Conservation (phyloP, 371 early-diverging fungal species). For the Aphelidium insulamus region DNA sequence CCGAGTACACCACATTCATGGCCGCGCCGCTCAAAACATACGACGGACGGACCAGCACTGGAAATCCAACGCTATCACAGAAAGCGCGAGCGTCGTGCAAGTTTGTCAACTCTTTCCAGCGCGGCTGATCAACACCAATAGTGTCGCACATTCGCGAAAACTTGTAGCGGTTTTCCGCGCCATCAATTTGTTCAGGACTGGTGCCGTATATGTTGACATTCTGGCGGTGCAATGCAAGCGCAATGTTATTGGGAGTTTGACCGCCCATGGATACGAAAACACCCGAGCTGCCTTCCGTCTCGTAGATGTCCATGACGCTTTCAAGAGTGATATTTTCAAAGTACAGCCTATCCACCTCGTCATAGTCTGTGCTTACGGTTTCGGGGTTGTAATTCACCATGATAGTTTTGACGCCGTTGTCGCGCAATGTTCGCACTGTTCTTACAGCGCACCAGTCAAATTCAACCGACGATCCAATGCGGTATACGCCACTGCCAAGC, state of each 20-base stretch:
- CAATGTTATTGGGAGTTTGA: conserved; percentile 91
- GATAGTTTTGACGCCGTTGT: conserved; percentile 56
- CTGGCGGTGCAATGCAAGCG: conserved; percentile 56
- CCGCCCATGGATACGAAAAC: conserved; percentile 84
- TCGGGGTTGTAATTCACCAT: conserved; percentile 97
- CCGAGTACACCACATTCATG: conserved; percentile 78
- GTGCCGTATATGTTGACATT: conserved; percentile 78
- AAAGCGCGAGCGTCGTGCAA: conserved; percentile 59
- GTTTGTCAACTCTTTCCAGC: conserved; percentile 75
- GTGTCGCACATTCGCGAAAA: conserved; percentile 82
- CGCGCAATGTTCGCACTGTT: conserved; percentile 67
- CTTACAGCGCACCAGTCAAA: conserved; percentile 94
- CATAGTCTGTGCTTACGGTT: conserved; percentile 89
- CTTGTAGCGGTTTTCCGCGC: conserved; percentile 83
- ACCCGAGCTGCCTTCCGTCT: conserved; percentile 53
- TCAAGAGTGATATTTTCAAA: conserved; percentile 80
- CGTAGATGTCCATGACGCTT: conserved; percentile 80
- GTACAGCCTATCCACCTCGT: conserved; percentile 83
- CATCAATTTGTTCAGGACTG: conserved; percentile 77
- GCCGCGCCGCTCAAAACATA: conserved; percentile 90
- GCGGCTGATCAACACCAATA: conserved; percentile 85
- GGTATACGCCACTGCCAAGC: conserved; percentile 85
- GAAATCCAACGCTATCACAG: conserved; percentile 65
- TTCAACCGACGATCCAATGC: conserved; percentile 89
- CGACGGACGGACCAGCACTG: conserved; percentile 83